Evolutionary conservation across 768 basidiomycete species (phyloP).

Genomic region (Pisolithus orientalis): DNA sequence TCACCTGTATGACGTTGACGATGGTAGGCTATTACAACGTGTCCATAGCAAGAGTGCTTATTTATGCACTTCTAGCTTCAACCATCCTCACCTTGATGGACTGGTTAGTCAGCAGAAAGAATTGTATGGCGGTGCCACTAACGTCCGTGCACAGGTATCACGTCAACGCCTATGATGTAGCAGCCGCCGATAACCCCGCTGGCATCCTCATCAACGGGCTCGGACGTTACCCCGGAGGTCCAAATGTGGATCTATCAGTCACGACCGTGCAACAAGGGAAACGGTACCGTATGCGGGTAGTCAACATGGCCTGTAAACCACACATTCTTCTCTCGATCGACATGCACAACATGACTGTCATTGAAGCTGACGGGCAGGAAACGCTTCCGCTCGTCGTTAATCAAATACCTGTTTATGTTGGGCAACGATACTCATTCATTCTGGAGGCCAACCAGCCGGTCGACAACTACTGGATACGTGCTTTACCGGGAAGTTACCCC

Average conservation of each 20-base stretch:
- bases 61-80: conserved; percentile 16
- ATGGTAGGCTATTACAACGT: conserved; percentile 10
- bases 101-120: conserved; percentile 20
- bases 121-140: not conserved
- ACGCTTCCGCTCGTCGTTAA: conserved; percentile 34
- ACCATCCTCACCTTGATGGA: conserved; percentile 38
- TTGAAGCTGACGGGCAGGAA: conserved; percentile 41
- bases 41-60: not conserved
- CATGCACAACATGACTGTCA: conserved; percentile 38
- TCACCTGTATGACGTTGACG: conserved; percentile 35
- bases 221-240: conserved; percentile 31
- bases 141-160: conserved; percentile 16
- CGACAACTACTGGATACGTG: conserved; percentile 40
- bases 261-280: conserved; percentile 28
- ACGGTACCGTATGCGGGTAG: conserved; percentile 34
- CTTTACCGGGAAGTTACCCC: conserved; percentile 21
- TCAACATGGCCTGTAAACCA: conserved; percentile 40
- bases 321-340: conserved; percentile 41
- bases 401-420: conserved; percentile 39
- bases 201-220: conserved; percentile 34
- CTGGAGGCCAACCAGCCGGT: conserved; percentile 30
- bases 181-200: conserved; percentile 19
- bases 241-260: conserved; percentile 27
- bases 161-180: conserved; percentile 14
- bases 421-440: conserved; percentile 49